Evolutionary conservation across 192 early-diverging fungal genomes (phyloP).

Genomic region (Rhizophagus prolifer): DNA sequence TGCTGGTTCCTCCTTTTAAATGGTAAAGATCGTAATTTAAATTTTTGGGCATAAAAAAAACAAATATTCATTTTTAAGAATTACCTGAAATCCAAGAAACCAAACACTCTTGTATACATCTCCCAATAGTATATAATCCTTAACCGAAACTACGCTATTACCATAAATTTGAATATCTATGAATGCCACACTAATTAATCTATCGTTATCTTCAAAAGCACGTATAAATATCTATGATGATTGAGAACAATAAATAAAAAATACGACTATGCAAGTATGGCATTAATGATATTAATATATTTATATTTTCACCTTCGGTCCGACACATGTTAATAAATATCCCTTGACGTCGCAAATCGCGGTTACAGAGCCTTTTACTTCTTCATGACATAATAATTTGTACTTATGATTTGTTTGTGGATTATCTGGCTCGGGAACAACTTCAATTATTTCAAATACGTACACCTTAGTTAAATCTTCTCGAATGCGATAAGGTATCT

Average conservation of each 20-base stretch:
- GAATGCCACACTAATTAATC: constrained; percentile 88
- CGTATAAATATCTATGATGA: constrained; percentile 72
- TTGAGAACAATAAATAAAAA: not conserved
- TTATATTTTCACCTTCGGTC: constrained; percentile 65
- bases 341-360: constrained; percentile 84
- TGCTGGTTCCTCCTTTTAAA: constrained; percentile 79
- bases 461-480: constrained; percentile 55
- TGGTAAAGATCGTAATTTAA: not conserved
- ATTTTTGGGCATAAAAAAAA: not conserved
- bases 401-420: constrained; percentile 93
- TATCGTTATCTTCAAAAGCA: constrained; percentile 78
- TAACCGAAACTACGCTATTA: constrained; percentile 74
- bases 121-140: constrained; percentile 84
- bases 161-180: constrained; percentile 93
- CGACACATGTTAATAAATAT: constrained; percentile 82
- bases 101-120: constrained; percentile 86
- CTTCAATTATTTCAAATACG: constrained; percentile 93
- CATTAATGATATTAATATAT: constrained; percentile 1
- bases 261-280: not conserved
- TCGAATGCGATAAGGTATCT: too few species aligned
- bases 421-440: constrained; percentile 91
- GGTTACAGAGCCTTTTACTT: constrained; percentile 86
- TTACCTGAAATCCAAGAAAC: constrained; percentile 90
- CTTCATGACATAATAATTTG: constrained; percentile 78
- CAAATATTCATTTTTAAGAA: not conserved